Conservation (phyloP, 441 rosid species). For the Erysimum cheiri region DNA sequence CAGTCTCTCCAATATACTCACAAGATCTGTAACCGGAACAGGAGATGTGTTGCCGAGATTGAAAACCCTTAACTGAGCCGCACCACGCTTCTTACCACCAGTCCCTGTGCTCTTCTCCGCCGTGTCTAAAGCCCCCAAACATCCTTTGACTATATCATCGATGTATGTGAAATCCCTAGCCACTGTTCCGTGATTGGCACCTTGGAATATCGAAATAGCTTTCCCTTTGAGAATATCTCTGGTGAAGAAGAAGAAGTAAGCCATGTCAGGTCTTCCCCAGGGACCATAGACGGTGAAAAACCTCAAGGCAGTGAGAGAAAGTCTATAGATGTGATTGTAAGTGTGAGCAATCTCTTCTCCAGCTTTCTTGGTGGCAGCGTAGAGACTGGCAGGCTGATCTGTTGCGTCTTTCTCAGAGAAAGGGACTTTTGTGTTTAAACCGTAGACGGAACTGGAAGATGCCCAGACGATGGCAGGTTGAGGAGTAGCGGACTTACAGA, state of each 20-base stretch:
- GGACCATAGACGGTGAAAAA: conserved; percentile 98
- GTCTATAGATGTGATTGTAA: conserved; percentile 91
- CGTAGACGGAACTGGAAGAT: conserved; percentile 91
- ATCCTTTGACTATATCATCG: conserved; percentile 95
- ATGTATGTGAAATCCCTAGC: conserved; percentile 95
- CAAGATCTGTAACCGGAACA: conserved; percentile 78
- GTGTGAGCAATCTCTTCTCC: conserved; percentile 98
- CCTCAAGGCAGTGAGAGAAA: conserved; percentile 88
- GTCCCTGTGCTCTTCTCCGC: conserved; percentile 90
- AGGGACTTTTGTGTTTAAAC: conserved; percentile 86
- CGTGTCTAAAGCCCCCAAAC: conserved; percentile 82
- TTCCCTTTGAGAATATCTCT: conserved; percentile 86
- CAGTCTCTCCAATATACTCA: conserved; percentile 77
- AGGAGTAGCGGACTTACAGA: conserved; percentile 76
- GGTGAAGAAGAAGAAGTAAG: conserved; percentile 96
- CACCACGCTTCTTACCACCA: conserved; percentile 88
- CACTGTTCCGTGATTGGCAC: conserved; percentile 68
- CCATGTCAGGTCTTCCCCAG: conserved; percentile 99
- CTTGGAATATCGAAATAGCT: conserved; percentile 72
- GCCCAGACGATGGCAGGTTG: conserved; percentile 98
- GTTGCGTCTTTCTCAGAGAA: conserved; percentile 87
- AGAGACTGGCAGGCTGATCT: conserved; percentile 93
- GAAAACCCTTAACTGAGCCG: conserved; percentile 85
- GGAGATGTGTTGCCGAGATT: conserved; percentile 95
- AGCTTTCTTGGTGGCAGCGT: conserved; percentile 95